A percentile compares a stretch with the other conserved stretches of the same genome.
Conservation (phyloP, 1,284 basidiomycete genomes). For the Cryptococcus floricola region DNA sequence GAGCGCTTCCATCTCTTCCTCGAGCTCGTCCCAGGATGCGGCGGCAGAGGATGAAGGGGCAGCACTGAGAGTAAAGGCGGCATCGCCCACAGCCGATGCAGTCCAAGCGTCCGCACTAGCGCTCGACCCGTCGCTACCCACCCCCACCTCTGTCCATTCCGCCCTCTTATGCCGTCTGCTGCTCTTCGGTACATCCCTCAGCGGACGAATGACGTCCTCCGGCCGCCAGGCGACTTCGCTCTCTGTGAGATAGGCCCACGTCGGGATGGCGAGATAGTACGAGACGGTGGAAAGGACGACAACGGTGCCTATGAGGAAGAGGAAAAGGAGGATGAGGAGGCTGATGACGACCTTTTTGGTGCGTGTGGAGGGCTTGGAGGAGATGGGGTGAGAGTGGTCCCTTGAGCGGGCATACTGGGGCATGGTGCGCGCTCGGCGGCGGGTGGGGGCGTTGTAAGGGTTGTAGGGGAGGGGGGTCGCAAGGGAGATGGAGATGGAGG, state of each 20-base stretch:
- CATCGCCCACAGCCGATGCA: too few relatives aligned
- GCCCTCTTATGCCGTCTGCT: slow-evolving; percentile 4
- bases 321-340: slow-evolving; percentile 70
- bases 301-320: slow-evolving; percentile 86
- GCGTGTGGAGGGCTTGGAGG: background rate
- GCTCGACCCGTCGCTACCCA: background rate
- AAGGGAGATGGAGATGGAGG: slow-evolving; percentile 10
- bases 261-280: slow-evolving; percentile 81
- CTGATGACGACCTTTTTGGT: slow-evolving; percentile 55
- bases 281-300: slow-evolving; percentile 86
- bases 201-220: slow-evolving; percentile 37
- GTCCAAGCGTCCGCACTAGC: too few relatives aligned
- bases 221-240: slow-evolving; percentile 62
- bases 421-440: slow-evolving; percentile 13
- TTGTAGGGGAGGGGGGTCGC: background rate
- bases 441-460: background rate
- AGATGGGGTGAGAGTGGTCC: background rate
- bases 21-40: slow-evolving; percentile 15
- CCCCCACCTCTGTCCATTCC: slow-evolving; percentile 17
- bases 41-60: background rate
- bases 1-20: slow-evolving; percentile 21
- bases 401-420: slow-evolving; percentile 1
- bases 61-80: background rate
- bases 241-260: slow-evolving; percentile 72
- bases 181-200: slow-evolving; percentile 11